phyloP scores from a whole-genome alignment of 2,329 filamentous ascomycete species.

The Curvularia sp. region DNA sequence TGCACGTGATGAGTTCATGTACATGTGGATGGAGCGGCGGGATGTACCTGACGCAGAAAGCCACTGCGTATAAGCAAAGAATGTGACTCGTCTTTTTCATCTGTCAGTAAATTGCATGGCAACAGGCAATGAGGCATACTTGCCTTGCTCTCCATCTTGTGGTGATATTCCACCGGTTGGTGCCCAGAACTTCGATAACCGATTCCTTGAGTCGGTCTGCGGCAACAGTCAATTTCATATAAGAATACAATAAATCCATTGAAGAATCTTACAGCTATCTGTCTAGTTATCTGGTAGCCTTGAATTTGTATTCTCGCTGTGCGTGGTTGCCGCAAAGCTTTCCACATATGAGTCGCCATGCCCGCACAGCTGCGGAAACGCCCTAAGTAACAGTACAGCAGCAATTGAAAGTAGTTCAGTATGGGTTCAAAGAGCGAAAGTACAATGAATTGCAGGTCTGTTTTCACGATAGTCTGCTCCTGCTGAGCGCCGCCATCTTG shows the following conservation, averaged over 20 bases:
- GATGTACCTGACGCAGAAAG: slow-evolving; percentile 53
- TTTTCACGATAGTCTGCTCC: slow-evolving; percentile 14
- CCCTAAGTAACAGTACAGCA: neutral
- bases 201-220: slow-evolving; percentile 63
- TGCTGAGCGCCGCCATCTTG: slow-evolving; percentile 21
- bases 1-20: slow-evolving; percentile 49
- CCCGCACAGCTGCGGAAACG: slow-evolving; percentile 13
- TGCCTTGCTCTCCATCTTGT: slow-evolving; percentile 57
- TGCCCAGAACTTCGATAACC: slow-evolving; percentile 79
- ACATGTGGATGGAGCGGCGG: too few relatives aligned
- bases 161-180: slow-evolving; percentile 73
- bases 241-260: too few relatives aligned
- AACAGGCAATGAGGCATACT: neutral
- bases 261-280: slow-evolving; percentile 47
- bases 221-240: neutral
- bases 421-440: neutral
- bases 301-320: slow-evolving; percentile 13
- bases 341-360: slow-evolving; percentile 41
- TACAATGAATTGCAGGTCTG: neutral
- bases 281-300: slow-evolving; percentile 27
- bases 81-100: slow-evolving; percentile 48
- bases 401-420: neutral
- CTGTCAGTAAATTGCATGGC: slow-evolving; percentile 7
- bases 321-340: slow-evolving; percentile 25
- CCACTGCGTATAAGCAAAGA: slow-evolving; percentile 55